Evolutionary conservation across 2,329 filamentous ascomycete species (phyloP), one percentile per base, ranked within the genome.

Genomic region (Ophiostoma novo-ulmi): DNA sequence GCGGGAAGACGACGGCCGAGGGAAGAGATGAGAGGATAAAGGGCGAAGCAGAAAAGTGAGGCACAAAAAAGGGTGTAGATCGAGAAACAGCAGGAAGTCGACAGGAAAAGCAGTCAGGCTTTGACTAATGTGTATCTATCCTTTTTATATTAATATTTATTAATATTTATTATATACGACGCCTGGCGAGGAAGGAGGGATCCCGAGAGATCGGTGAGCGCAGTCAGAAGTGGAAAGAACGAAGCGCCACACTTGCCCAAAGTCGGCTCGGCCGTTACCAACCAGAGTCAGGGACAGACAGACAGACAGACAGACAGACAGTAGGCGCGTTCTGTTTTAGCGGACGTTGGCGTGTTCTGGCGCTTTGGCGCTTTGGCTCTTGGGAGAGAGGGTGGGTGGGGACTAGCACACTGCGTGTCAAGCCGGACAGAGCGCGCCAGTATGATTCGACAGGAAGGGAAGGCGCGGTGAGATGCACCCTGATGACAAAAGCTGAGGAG

Each of bases 181-280:
- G 38, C 1, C 44, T 35, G 61, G 20, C 31, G 31, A 64, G 35
- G 31, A 63, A 36, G 58, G 58, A 63, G 58, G 31, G 26, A 38
- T 64, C 61, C 61, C 61, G 61, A 64, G 61, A 36, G 61, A 64
- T 38, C 61, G 61, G 61, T 64, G 61, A 61, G 55, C 20, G 61
- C 58, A 35, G 58, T 36, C 58, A 63, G 31, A 36, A 35, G 4
- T 8, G 61, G 61, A 64, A 64, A 64, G 61, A 64, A 35, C 61
- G 61, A 64, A 31, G 61, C 61, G 35, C 35, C 61, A 64, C 61
- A 14, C 55, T 11, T 31, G 55, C 55, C 22, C 13, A 55, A 22
- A 52, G 48, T 8, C 6, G 22, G 11, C 61, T 58, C 26, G 52
- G 44, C 44, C 44, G 44, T 48, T 48, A 5, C 44, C 44, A 48